Conservation (phyloP, 257 asterid species). For the Knoxia roxburghii region DNA sequence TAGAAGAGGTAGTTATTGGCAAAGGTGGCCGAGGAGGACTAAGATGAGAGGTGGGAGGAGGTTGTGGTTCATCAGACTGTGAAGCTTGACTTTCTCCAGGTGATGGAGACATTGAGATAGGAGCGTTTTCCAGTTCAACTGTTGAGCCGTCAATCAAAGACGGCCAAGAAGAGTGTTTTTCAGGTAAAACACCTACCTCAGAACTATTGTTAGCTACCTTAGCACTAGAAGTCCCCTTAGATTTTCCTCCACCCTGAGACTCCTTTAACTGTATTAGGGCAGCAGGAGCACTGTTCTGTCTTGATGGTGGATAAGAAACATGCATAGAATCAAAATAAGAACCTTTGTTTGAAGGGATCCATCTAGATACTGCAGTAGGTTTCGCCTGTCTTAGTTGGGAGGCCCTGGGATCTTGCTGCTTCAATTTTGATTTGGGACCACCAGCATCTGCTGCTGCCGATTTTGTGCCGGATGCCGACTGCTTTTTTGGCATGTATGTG, state of each 20-base stretch:
- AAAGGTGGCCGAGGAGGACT: conserved; percentile 20
- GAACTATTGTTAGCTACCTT: conserved; percentile 29
- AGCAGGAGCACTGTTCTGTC: conserved; percentile 89
- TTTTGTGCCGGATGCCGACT: conserved; percentile 36
- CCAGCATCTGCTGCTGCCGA: conserved; percentile 47
- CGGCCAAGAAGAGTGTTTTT: conserved; percentile 40
- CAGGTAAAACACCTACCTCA: conserved; percentile 32
- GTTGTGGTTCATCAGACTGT: conserved; percentile 23
- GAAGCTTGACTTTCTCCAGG: conserved; percentile 32
- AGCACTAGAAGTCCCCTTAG: conserved; percentile 48
- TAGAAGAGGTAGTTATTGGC: background rate
- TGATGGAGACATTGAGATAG: conserved; percentile 26
- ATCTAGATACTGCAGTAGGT: conserved; percentile 76
- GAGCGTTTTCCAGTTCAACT: conserved; percentile 27
- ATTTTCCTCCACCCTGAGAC: conserved; percentile 49
- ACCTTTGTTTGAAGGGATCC: conserved; percentile 95
- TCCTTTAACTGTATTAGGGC: conserved; percentile 55
- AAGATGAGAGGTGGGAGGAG: conserved; percentile 8
- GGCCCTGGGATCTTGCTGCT: conserved; percentile 57
- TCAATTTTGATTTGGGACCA: conserved; percentile 46
- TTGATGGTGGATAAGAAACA: conserved; percentile 84
- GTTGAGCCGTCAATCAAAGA: conserved; percentile 37
- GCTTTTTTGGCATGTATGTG: conserved; percentile 45
- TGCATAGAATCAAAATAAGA: conserved; percentile 95
- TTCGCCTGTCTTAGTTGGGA: conserved; percentile 56